Conservation (phyloP, 495 filamentous ascomycete genomes). For the Tetracladium setigerum region DNA sequence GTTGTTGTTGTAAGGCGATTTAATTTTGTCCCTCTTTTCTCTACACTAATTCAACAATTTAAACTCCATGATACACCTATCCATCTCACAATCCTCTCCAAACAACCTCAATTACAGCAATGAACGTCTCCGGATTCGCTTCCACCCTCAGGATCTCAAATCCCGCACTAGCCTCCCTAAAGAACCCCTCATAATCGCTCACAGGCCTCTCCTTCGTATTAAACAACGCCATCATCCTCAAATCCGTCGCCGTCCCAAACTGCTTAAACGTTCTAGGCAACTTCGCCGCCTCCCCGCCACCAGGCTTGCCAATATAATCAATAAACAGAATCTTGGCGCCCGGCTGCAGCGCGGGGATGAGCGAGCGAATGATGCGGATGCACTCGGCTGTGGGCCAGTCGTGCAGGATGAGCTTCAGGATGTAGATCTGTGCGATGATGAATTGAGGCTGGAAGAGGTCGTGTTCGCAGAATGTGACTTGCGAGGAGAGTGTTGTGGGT, state of each 20-base stretch:
- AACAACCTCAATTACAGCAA: too few species aligned
- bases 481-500: slow-evolving; percentile 23
- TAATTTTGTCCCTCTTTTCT: too few species aligned
- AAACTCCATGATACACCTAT: too few species aligned
- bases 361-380: slow-evolving; percentile 31
- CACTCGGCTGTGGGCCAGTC: slow-evolving; percentile 40
- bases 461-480: slow-evolving; percentile 37
- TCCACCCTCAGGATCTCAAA: neutral
- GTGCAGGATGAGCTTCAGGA: slow-evolving; percentile 47
- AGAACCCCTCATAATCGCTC: slow-evolving; percentile 22
- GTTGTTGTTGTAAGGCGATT: too few species aligned
- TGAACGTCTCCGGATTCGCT: too few species aligned
- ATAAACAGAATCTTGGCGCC: slow-evolving; percentile 35
- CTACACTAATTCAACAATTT: too few species aligned
- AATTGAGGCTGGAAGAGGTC: slow-evolving; percentile 44
- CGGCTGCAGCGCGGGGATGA: slow-evolving; percentile 33
- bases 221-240: slow-evolving; percentile 24
- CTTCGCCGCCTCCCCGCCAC: slow-evolving; percentile 8
- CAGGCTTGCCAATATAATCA: slow-evolving; percentile 31
- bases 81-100: too few species aligned
- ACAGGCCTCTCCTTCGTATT: slow-evolving; percentile 25
- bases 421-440: slow-evolving; percentile 44
- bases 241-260: slow-evolving; percentile 18
- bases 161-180: slow-evolving; percentile 9
- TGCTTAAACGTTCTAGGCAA: slow-evolving; percentile 15